Conservation (phyloP, 2,329 filamentous ascomycete species). For the Gliomastix tumulicola region DNA sequence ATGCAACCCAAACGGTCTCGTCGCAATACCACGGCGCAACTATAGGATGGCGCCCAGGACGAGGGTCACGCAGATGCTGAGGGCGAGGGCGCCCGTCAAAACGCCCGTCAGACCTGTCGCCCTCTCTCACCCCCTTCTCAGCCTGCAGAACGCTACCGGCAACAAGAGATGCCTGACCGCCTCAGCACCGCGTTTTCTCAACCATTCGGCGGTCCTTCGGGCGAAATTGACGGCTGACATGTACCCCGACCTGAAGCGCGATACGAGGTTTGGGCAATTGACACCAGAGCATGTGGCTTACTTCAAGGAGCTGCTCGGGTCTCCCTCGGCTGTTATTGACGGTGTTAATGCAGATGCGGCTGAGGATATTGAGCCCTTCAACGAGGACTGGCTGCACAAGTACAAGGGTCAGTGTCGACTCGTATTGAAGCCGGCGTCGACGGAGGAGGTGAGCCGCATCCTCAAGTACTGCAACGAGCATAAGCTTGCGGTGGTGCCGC, state of each 20-base stretch:
- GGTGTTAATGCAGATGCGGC: constrained; percentile 63
- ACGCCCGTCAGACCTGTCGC: too few species aligned
- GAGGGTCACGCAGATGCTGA: constrained; percentile 15
- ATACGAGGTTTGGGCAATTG: constrained; percentile 67
- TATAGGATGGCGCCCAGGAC: constrained; percentile 19
- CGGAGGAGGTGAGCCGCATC: constrained; percentile 84
- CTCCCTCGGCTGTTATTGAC: constrained; percentile 75
- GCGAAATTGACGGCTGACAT: constrained; percentile 75
- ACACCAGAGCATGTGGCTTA: constrained; percentile 72
- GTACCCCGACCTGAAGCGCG: constrained; percentile 76
- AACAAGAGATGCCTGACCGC: constrained; percentile 19
- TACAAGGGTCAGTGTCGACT: constrained; percentile 86
- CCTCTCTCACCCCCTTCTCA: constrained; percentile 5
- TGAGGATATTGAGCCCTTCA: constrained; percentile 86
- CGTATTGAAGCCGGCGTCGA: constrained; percentile 78
- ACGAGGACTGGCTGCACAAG: constrained; percentile 98
- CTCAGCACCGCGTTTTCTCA: constrained; percentile 17
- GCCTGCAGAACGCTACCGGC: constrained; percentile 3
- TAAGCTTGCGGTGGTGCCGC: constrained; percentile 86
- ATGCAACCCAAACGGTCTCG: too few species aligned
- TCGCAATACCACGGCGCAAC: too few species aligned
- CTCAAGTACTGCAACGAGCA: constrained; percentile 94
- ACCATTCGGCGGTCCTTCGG: constrained; percentile 11
- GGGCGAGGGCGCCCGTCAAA: constrained; percentile 8
- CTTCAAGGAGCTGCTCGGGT: constrained; percentile 77